phyloP scores from a whole-genome alignment of 78 protist species.

The Chrysochromulina parva region DNA sequence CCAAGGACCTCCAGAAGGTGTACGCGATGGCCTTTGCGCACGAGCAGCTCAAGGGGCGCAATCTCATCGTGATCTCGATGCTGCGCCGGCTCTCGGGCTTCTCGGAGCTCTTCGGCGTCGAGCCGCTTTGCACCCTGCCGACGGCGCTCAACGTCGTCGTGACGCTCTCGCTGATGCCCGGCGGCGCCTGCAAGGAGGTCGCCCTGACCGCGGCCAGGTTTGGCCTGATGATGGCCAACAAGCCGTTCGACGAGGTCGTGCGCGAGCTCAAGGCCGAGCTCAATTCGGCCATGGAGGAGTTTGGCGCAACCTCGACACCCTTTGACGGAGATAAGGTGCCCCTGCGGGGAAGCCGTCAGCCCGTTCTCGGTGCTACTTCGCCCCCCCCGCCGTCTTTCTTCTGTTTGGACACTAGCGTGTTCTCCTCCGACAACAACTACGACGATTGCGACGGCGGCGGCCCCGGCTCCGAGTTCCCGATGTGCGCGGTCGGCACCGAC shows the following conservation, averaged over 20 bases:
- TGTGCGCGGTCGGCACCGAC: no score
- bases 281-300: no score
- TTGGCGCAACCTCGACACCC: no score
- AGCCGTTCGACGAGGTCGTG: neutral
- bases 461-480: no score
- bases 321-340: no score
- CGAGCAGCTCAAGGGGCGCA: neutral
- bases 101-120: neutral
- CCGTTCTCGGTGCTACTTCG: no score
- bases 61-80: neutral
- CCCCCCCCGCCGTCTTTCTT: no score
- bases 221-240: neutral
- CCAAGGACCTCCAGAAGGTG: neutral
- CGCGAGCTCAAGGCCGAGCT: neutral
- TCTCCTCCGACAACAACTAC: no score
- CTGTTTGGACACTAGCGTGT: no score
- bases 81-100: constrained; percentile 11
- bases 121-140: neutral
- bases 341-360: no score
- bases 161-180: neutral
- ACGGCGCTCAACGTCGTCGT: neutral
- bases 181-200: neutral
- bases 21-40: neutral
- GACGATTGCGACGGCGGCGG: no score
- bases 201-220: neutral